Evolutionary conservation across 176 grass and related monocot species (phyloP), one percentile per base, ranked within the genome.

Genomic region (Carex pumila): DNA sequence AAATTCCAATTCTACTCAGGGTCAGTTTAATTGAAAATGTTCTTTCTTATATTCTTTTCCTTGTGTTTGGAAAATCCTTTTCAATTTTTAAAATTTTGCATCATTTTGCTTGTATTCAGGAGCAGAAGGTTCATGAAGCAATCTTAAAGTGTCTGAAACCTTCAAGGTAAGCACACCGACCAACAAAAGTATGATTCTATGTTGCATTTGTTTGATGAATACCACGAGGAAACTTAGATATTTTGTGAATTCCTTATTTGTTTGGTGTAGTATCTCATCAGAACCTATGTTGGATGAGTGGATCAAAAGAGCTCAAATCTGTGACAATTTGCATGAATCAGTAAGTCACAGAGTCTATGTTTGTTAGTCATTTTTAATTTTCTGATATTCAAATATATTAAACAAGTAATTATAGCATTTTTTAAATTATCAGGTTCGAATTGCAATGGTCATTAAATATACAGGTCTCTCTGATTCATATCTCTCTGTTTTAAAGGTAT

Each of bases 391-490:
- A 25, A 22, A 61, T 57, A 15, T 78, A 41, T 52, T 86, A 12
- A 18, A 2, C 17, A 36, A 75, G 39, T 9, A 61, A 70, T 72
- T 12, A 15, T 69, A 68, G 65, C 59, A 37, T 43, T 75, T 74
- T 45, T 43, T 62, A 67, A 50, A 82, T 67, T 77, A 66, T 41
- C 75, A 90, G 89, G 89, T 90, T 74, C 86, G 75, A 75, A 87
- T 90, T 85, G 89, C 89, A 25, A 87, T 90, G 65, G 85, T 90
- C 55, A 85, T 85, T 64, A 90, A 90, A 73, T 90, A 90, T 66
- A 90, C 85, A 72, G 89, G 64, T 68, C 81, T 87, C 53, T 69
- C 89, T 50, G 89, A 90, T 87, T 84, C 89, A 74, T 90, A 90
- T 83, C 82, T 90, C 8, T 90, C 89, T 84, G 81, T 90, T 61